A percentile compares a stretch with the other conserved stretches of the same genome.
Evolutionary conservation across 805 yeast species (phyloP).

Genomic region (Yarrowia bubula): DNA sequence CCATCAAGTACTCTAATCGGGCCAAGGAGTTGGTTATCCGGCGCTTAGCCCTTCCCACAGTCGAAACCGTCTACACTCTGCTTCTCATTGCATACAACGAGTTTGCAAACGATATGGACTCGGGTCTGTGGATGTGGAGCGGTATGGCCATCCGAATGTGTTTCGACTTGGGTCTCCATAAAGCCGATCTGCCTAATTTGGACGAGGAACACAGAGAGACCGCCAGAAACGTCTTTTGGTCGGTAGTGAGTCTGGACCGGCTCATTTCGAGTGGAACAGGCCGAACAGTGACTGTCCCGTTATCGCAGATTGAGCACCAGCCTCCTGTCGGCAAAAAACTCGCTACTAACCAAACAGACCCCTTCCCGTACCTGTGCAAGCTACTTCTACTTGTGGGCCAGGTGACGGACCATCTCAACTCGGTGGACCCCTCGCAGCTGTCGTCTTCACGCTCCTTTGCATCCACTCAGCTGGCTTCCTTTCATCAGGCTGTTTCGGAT

Average conservation of each 20-base stretch:
- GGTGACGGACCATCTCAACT: conserved; percentile 35
- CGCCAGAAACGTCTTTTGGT: conserved; percentile 35
- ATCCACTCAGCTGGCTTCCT: conserved; percentile 6
- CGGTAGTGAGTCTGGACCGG: conserved; percentile 35
- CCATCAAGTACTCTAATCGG: conserved; percentile 34
- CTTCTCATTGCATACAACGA: conserved; percentile 36
- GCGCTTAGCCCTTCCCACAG: conserved; percentile 34
- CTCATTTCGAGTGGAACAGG: conserved; percentile 37
- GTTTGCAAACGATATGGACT: conserved; percentile 36
- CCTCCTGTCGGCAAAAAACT: conserved; percentile 28
- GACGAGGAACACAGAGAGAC: conserved; percentile 29
- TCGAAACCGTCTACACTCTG: conserved; percentile 35
- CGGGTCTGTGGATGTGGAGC: conserved; percentile 37
- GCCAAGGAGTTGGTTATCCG: conserved; percentile 35
- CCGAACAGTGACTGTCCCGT: conserved; percentile 32
- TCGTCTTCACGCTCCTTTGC: neutral
- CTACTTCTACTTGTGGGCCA: conserved; percentile 33
- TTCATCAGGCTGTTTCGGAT: conserved; percentile 34
- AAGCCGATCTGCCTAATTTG: conserved; percentile 26
- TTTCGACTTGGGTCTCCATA: conserved; percentile 36
- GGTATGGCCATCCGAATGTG: conserved; percentile 38
- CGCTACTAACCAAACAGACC: conserved; percentile 30
- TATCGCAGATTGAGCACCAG: conserved; percentile 32
- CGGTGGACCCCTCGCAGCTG: conserved; percentile 23
- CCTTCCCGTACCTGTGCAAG: conserved; percentile 35